Conservation (phyloP, 1,284 basidiomycete species). For the Cryptococcus sp. region DNA sequence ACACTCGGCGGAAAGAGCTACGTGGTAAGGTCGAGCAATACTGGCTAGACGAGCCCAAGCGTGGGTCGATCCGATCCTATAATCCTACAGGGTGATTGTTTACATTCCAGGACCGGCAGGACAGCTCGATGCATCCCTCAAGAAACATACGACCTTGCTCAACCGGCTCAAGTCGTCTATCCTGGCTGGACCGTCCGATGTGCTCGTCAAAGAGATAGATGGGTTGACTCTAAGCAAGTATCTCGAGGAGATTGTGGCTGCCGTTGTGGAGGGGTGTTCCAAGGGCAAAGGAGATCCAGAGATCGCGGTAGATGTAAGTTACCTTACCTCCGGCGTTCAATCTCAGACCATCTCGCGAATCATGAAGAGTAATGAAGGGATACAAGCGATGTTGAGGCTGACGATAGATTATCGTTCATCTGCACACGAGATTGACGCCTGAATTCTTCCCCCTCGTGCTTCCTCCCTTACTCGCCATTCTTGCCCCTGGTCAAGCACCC, state of each 20-base stretch:
- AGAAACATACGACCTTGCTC: conserved; percentile 86
- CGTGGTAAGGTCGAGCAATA: conserved; percentile 38
- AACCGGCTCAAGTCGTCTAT: conserved; percentile 64
- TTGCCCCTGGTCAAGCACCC: conserved; percentile 51
- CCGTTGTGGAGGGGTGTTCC: conserved; percentile 74
- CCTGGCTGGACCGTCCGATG: conserved; percentile 52
- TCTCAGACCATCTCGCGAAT: no score
- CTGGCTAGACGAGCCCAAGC: conserved; percentile 43
- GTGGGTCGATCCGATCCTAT: conserved; percentile 21
- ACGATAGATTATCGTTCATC: conserved; percentile 70
- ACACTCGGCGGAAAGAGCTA: conserved; percentile 29
- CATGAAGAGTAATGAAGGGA: neutral
- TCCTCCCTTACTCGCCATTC: conserved; percentile 58
- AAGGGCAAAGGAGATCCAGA: conserved; percentile 82
- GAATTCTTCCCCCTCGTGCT: conserved; percentile 72
- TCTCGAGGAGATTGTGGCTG: conserved; percentile 86
- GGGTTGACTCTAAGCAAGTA: conserved; percentile 90
- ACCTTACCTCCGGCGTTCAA: no score
- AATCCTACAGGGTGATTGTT: neutral
- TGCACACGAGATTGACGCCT: conserved; percentile 78
- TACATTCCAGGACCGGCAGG: conserved; percentile 36
- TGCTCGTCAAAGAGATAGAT: conserved; percentile 85
- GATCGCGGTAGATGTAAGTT: conserved; percentile 79
- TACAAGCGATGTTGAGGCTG: no score
- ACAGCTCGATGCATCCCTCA: conserved; percentile 79